Evolutionary conservation across 306 rosid genomes (phyloP), one percentile per base, ranked within the genome.

Genomic region (Castanopsis chinensis): DNA sequence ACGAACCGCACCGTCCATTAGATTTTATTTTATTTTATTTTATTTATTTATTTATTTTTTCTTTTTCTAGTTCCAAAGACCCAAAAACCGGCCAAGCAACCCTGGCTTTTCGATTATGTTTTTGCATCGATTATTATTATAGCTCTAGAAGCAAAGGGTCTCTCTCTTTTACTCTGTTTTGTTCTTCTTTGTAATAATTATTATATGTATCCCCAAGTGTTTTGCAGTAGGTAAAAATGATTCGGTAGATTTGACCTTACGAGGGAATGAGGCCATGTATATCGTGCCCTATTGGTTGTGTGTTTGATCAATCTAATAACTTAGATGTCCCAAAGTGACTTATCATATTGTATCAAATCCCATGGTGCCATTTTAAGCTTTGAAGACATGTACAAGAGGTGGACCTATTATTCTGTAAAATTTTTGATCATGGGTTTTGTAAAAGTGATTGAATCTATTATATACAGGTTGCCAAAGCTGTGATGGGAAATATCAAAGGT

Each of bases 181-280:
- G 33, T 60, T 60, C 67, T 30, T 60, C 30, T 15, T 59, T 25
- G 65, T 12, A 59, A 59, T 59, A 10, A 12, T 37, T 37, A 37
- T 37, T 58, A 3, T 58, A 3, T 19, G 7, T 54, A 15, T 58
- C 15, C 53, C 53, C 53, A 12, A 49, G 53, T 12, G 53, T 49
- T 12, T 49, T 49, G 15, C 8, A 65, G n/a, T 18, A 25, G 6
- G 59, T 27, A 21, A 58, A 17, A 17, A 52, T 74, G 73, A 61
- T 33, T 45, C n/a, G 10, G 75, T 28, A 68, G 83, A 83, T 77
- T 85, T 80, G 83, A 83, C 81, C 85, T 49, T 80, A 78, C 87
- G 59, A 71, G 55, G 51, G 61, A 78, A 15, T 43, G 4, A 71
- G 71, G 78, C 71, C 52, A 23, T 17, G 45, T 37, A 14, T 73